These are phyloP conservation scores for Mariannaea sp. DNA, from an alignment of 2,329 filamentous ascomycete genomes.

Conservation along the genomic window DNA sequence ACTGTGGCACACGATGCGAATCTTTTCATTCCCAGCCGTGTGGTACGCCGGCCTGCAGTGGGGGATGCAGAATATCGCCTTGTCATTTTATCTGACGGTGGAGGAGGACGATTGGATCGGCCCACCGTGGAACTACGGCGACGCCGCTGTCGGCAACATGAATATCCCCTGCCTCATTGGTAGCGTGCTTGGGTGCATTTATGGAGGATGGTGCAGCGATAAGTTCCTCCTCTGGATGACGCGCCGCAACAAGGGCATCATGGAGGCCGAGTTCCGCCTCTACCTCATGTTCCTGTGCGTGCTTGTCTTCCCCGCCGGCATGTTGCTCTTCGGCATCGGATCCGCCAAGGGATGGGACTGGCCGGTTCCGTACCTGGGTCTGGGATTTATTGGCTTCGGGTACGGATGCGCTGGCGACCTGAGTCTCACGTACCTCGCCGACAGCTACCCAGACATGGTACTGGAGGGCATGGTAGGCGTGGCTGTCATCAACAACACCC, in stretches of 20 bases:
- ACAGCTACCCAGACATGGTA: conserved; percentile 61
- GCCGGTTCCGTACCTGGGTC: conserved; percentile 58
- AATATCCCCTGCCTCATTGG: conserved; percentile 61
- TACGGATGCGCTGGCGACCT: conserved; percentile 64
- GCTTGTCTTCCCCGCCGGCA: conserved; percentile 54
- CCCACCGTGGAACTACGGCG: conserved; percentile 59
- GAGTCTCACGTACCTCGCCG: conserved; percentile 59
- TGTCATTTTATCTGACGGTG: conserved; percentile 63
- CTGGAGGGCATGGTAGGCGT: conserved; percentile 64
- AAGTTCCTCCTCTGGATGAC: conserved; percentile 60
- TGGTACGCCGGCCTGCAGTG: conserved; percentile 62
- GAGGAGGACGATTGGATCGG: conserved; percentile 61
- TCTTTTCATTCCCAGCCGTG: conserved; percentile 62
- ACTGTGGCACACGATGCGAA: conserved; percentile 59
- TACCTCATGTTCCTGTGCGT: conserved; percentile 57
- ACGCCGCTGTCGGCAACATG: conserved; percentile 60
- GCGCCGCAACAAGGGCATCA: conserved; percentile 56
- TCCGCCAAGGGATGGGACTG: conserved; percentile 56
- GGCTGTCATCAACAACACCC: conserved; percentile 60
- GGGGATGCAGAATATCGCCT: conserved; percentile 64
- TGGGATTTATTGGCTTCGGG: conserved; percentile 63
- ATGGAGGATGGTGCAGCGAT: conserved; percentile 62
- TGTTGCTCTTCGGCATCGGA: conserved; percentile 59
- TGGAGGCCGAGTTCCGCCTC: conserved; percentile 59
- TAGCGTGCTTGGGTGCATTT: conserved; percentile 59